phyloP scores from a whole-genome alignment of 2,329 filamentous ascomycete genomes.

The Aspergillus uvarum region DNA sequence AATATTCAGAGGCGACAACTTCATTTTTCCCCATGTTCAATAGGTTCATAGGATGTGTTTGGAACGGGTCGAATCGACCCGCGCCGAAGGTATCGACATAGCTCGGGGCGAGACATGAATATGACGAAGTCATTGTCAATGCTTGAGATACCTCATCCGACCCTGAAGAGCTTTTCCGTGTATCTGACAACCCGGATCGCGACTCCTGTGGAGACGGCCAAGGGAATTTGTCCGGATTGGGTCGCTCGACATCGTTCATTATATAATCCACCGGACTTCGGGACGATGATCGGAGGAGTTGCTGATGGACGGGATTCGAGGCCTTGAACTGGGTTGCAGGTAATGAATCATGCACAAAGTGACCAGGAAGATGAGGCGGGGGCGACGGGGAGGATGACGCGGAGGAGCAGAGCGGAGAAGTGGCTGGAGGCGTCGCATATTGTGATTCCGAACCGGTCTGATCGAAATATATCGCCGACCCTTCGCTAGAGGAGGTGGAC shows the following conservation, averaged over 20 bases:
- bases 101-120: not conserved
- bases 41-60: constrained; percentile 21
- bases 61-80: constrained; percentile 29
- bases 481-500: not conserved
- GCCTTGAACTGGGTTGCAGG: not conserved
- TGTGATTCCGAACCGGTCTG: not conserved
- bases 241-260: not conserved
- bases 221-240: not conserved
- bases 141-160: not conserved
- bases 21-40: constrained; percentile 21
- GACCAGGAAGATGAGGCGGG: not conserved
- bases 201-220: not conserved
- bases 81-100: constrained; percentile 20
- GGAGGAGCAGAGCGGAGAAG: constrained; percentile 8
- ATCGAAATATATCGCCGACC: not conserved
- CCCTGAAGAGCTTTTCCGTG: not conserved
- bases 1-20: constrained; percentile 26
- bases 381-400: constrained; percentile 13
- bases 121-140: not conserved
- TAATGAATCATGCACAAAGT: constrained; percentile 2
- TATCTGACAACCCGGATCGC: not conserved
- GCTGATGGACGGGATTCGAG: not conserved
- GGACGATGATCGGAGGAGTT: not conserved
- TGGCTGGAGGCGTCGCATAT: constrained; percentile 5
- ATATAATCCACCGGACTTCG: not conserved